These are phyloP conservation scores for Xerocomus amazonicus DNA, from an alignment of 1,284 basidiomycete species.

Conservation along the genomic window DNA sequence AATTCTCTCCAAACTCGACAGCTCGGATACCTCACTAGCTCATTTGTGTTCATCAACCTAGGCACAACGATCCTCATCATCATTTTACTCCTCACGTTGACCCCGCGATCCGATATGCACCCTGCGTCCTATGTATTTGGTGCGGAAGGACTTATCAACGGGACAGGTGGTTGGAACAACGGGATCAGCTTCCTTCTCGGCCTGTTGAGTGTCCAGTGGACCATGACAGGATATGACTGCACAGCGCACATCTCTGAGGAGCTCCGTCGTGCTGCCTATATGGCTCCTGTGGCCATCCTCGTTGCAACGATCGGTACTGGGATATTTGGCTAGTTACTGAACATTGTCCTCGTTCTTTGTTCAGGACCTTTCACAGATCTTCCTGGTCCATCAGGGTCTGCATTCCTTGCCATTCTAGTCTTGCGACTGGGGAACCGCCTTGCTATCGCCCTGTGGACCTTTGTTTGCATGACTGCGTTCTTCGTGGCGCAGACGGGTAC, in stretches of 20 bases:
- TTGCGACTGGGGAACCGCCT: conserved; percentile 69
- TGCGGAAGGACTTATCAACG: conserved; percentile 61
- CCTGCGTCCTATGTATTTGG: conserved; percentile 76
- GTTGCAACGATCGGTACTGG: conserved; percentile 89
- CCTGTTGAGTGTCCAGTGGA: conserved; percentile 88
- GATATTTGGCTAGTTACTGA: conserved; percentile 79
- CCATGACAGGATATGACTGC: conserved; percentile 77
- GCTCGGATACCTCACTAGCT: conserved; percentile 74
- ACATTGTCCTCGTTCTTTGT: conserved; percentile 80
- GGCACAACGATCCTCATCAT: conserved; percentile 77
- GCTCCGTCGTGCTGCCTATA: conserved; percentile 68
- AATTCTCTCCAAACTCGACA: conserved; percentile 82
- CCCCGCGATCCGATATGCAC: conserved; percentile 79
- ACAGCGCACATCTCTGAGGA: conserved; percentile 92
- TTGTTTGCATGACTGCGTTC: conserved; percentile 79
- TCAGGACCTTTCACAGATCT: conserved; percentile 67
- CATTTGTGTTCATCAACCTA: conserved; percentile 87
- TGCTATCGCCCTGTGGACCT: conserved; percentile 70
- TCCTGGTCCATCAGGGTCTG: conserved; percentile 59
- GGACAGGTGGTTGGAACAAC: conserved; percentile 76
- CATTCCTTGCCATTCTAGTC: conserved; percentile 59
- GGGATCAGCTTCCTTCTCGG: conserved; percentile 88
- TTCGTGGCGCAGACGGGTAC: conserved; percentile 79
- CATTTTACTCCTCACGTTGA: conserved; percentile 79
- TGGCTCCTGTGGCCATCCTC: conserved; percentile 59